Evolutionary conservation across 306 rosid species (phyloP).

Genomic region (Prosopis cineraria): DNA sequence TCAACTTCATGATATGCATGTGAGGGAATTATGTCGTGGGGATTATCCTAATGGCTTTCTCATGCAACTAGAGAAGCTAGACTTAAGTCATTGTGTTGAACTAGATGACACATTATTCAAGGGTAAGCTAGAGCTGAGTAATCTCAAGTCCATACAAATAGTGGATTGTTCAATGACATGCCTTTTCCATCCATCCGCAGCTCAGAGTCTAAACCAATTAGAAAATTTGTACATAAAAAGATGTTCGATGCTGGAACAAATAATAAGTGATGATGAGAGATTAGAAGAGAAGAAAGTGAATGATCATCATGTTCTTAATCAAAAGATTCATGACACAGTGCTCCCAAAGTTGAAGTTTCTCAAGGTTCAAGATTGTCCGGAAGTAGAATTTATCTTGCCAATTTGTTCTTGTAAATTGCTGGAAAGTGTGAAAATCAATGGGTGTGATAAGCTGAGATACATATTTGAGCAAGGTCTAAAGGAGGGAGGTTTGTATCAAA

Average conservation of each 20-base stretch:
- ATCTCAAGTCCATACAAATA: background rate
- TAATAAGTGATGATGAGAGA: background rate
- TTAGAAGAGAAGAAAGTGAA: no score
- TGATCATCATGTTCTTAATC: background rate
- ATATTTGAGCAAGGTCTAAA: constrained; percentile 33
- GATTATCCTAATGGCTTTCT: background rate
- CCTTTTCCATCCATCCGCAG: no score
- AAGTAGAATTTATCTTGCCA: constrained; percentile 28
- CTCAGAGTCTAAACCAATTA: no score
- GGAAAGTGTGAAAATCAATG: constrained; percentile 12
- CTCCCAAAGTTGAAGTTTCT: constrained; percentile 31
- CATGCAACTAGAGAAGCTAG: background rate
- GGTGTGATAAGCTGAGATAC: background rate
- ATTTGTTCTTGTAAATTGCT: constrained; percentile 18
- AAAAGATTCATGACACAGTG: background rate
- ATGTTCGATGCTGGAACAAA: background rate
- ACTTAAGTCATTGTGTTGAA: background rate
- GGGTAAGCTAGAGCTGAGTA: no score
- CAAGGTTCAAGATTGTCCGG: background rate
- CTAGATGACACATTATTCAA: background rate
- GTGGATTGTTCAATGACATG: background rate
- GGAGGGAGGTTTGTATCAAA: background rate
- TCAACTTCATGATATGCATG: no score
- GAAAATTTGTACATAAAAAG: background rate
- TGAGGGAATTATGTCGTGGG: background rate